phyloP scores from a whole-genome alignment of 2,329 filamentous ascomycete species.

The Nigrospora oryzae region DNA sequence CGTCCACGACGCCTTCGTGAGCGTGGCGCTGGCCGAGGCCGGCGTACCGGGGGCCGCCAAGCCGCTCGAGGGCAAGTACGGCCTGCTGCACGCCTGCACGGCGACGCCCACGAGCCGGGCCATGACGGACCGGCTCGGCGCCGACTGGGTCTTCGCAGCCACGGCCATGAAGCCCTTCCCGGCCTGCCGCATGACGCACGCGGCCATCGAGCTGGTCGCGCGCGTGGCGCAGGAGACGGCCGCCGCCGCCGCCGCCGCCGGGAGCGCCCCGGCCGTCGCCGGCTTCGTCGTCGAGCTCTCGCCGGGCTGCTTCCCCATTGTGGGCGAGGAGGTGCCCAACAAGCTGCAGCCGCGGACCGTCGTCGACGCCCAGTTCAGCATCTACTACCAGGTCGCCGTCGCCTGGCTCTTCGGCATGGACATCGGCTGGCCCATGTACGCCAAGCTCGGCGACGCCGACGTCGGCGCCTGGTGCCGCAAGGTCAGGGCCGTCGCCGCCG shows the following conservation, averaged over 20 bases:
- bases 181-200: conserved; percentile 17
- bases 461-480: conserved; percentile 11
- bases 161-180: conserved; percentile 17
- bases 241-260: background rate
- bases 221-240: conserved; percentile 3
- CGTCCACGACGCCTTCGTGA: conserved; percentile 17
- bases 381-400: conserved; percentile 18
- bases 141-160: conserved; percentile 12
- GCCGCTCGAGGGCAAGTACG: conserved; percentile 13
- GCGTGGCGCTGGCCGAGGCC: conserved; percentile 13
- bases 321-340: conserved; percentile 12
- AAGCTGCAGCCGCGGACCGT: conserved; percentile 14
- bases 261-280: conserved; percentile 6
- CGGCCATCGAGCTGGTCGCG: conserved; percentile 16
- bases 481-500: conserved; percentile 8
- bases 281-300: conserved; percentile 11
- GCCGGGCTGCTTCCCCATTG: conserved; percentile 12
- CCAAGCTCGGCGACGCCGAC: conserved; percentile 10
- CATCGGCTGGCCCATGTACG: conserved; percentile 15
- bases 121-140: conserved; percentile 9
- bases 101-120: conserved; percentile 7
- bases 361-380: conserved; percentile 20
- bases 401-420: conserved; percentile 14
- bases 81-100: conserved; percentile 13
- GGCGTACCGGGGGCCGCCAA: conserved; percentile 13